Percentiles rank a stretch among this genome's conserved stretches.
Conservation (phyloP, 2,329 filamentous ascomycete species). For the Colletotrichum orchidophilum region DNA sequence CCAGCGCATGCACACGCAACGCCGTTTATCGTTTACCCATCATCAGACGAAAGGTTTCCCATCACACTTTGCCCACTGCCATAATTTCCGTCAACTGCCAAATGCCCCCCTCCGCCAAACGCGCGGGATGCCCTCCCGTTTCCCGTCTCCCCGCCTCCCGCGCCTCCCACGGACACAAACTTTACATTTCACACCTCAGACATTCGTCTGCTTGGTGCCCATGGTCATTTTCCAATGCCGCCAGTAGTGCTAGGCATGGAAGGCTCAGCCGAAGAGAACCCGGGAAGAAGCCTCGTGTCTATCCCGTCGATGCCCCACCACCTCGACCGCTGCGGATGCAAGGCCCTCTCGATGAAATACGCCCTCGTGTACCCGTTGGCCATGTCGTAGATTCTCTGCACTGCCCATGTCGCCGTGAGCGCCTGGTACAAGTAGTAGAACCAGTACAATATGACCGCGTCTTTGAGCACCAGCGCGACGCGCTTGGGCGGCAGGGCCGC, state of each 20-base stretch:
- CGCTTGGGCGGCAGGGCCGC: neutral
- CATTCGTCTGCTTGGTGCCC: neutral
- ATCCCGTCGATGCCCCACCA: neutral
- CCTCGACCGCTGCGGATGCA: neutral
- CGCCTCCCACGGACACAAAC: slow-evolving; percentile 9
- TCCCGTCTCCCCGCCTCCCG: neutral
- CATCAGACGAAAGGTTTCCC: neutral
- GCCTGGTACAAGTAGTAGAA: neutral
- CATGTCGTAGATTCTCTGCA: slow-evolving; percentile 1
- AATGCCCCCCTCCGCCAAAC: neutral
- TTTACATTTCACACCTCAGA: neutral
- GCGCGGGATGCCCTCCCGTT: neutral
- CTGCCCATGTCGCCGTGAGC: neutral
- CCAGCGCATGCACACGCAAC: neutral
- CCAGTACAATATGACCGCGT: neutral
- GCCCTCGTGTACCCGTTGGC: slow-evolving; percentile 21
- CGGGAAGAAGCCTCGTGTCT: neutral
- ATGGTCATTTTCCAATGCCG: neutral
- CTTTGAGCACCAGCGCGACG: neutral
- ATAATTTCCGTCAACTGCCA: neutral
- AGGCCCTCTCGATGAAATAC: slow-evolving; percentile 11
- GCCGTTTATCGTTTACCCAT: neutral
- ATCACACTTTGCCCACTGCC: neutral
- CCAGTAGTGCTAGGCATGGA: neutral
- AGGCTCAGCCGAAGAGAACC: neutral